Base-by-base conservation (phyloP, 176 grass and related monocot species). In the Eragrostis curvula region DNA sequence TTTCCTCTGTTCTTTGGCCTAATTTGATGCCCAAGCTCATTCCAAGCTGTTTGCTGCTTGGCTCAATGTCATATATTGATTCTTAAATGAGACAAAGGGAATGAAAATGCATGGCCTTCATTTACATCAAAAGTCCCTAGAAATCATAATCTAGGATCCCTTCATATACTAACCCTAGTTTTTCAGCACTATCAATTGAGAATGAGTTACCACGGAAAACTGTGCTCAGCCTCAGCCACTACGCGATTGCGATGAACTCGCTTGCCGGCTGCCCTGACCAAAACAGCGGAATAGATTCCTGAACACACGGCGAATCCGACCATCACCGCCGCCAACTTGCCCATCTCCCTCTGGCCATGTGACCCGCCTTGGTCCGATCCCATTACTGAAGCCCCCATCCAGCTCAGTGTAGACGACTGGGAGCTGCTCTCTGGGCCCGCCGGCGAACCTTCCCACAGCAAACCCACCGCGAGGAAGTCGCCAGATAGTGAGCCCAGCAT, bases 371-470 rank as follows among this genome's bases (percentile, higher is more conserved):
- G 88, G 92, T 5, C 83, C 88, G 42, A 88, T 84, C 1, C 86
- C 84, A 39, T 82, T 88, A 36, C 84, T 91, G 76, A 94, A 91
- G 44, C 88, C 92, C 29, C 92, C 92, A 39, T 94, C 92, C 79
- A 94, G 84, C 67, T 94, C 92, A 5, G 92, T 94, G 92, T 86
- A 94, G 24, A 94, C 92, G 13, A 88, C 88, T 3, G 92, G 92
- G 36, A 94, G 79, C 74, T 87, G 88, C 71, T 94, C 88, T 28
- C 83, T 88, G 18, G 83, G 86, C 5, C 89, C 92, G 8, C 88
- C 88, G 3, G 89, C 48, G 36, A 91, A 94, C 86, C 92, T 94
- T 15, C 92, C 92, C 0, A 94, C 88, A 0, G 88, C 86, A 40
- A 94, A 94, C 41, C 92, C 92, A 28, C 92, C 92, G 29, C 88